Evolutionary conservation across 495 filamentous ascomycete species (phyloP).

Genomic region (Xylaria intraflava): DNA sequence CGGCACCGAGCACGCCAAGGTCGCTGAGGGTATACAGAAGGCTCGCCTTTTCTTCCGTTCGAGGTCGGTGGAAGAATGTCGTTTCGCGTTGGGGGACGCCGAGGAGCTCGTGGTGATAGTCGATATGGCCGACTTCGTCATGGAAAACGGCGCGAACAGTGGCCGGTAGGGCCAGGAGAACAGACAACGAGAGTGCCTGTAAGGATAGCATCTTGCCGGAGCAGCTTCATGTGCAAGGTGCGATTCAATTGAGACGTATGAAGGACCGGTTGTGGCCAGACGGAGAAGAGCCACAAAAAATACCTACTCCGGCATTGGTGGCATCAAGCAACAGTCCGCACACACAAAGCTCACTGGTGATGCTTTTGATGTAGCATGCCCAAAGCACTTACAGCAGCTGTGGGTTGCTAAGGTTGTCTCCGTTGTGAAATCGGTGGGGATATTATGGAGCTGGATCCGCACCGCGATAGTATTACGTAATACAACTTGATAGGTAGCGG

Average conservation of each 20-base stretch:
- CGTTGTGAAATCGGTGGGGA: no score
- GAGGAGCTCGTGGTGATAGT: conserved; percentile 88
- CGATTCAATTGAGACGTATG: not conserved
- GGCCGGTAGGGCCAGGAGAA: conserved; percentile 34
- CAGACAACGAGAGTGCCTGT: conserved; percentile 19
- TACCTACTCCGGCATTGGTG: conserved; percentile 3
- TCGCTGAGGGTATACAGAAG: conserved; percentile 88
- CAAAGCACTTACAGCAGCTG: no score
- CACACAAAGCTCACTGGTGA: not conserved
- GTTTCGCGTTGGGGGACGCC: conserved; percentile 72
- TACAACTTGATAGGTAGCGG: no score
- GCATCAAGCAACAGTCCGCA: not conserved
- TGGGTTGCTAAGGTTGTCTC: no score
- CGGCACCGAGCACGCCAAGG: conserved; percentile 70
- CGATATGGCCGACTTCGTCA: conserved; percentile 86
- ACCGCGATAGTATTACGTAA: no score
- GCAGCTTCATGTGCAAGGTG: conserved; percentile 9
- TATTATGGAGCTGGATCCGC: no score
- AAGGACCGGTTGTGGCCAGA: not conserved
- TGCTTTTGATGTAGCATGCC: not conserved
- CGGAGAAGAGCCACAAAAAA: not conserved
- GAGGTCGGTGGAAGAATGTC: conserved; percentile 91
- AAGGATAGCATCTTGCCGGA: conserved; percentile 18
- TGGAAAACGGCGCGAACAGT: conserved; percentile 63
- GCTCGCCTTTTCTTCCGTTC: conserved; percentile 71